phyloP scores from a whole-genome alignment of 2,329 filamentous ascomycete species.

The Domatiomyces globalis region DNA sequence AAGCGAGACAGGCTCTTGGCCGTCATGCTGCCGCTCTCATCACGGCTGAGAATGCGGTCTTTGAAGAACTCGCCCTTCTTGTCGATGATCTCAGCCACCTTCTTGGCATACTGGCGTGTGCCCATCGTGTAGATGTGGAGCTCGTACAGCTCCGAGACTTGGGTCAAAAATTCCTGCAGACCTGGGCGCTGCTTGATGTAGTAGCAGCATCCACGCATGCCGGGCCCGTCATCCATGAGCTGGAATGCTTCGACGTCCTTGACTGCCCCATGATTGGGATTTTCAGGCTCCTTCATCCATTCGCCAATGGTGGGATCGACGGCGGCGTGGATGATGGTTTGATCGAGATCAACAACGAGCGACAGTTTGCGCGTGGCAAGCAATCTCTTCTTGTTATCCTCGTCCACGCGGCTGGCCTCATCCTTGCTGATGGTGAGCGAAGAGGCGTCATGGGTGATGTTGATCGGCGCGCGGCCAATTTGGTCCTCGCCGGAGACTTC shows the following conservation, averaged over 20 bases:
- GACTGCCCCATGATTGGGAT: slow-evolving; percentile 82
- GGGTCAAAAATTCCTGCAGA: slow-evolving; percentile 62
- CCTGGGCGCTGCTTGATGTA: slow-evolving; percentile 96
- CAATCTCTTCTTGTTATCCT: slow-evolving; percentile 71
- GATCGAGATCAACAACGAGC: slow-evolving; percentile 90
- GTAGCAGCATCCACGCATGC: slow-evolving; percentile 72
- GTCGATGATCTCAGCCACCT: slow-evolving; percentile 85
- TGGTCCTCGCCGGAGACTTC: slow-evolving; percentile 69
- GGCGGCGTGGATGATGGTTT: slow-evolving; percentile 96
- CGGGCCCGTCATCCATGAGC: slow-evolving; percentile 68
- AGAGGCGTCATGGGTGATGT: slow-evolving; percentile 87
- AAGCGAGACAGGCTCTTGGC: slow-evolving; percentile 80
- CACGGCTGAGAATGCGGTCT: slow-evolving; percentile 86
- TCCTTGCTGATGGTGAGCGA: slow-evolving; percentile 69
- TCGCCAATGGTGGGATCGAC: slow-evolving; percentile 93
- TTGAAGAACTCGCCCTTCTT: slow-evolving; percentile 80
- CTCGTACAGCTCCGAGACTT: slow-evolving; percentile 71
- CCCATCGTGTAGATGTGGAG: slow-evolving; percentile 99
- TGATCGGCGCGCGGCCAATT: slow-evolving; percentile 75
- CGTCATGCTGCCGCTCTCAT: slow-evolving; percentile 88
- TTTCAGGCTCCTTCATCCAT: slow-evolving; percentile 78
- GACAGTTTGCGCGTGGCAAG: slow-evolving; percentile 72
- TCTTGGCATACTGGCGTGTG: slow-evolving; percentile 84
- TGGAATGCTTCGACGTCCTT: slow-evolving; percentile 82
- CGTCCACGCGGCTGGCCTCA: slow-evolving; percentile 69